Evolutionary conservation across 176 grass and related monocot genomes (phyloP).

Genomic region (Oryza glaberrima): DNA sequence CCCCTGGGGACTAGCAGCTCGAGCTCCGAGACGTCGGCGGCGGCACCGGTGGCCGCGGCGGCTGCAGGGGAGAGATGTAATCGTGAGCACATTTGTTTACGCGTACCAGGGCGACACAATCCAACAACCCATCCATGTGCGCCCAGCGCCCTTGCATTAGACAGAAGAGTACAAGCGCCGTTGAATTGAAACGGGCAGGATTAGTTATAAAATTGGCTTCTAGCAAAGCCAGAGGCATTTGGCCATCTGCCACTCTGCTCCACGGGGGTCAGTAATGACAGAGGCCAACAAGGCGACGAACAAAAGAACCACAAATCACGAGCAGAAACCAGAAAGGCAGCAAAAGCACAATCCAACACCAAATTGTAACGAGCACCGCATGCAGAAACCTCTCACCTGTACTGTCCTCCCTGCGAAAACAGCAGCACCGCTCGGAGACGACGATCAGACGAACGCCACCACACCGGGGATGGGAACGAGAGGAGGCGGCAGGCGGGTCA

Average conservation of each 20-base stretch:
- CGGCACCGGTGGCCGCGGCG: background rate
- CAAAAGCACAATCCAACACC: background rate
- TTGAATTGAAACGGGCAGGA: no score
- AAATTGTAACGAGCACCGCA: background rate
- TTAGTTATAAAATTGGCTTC: background rate
- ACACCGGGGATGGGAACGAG: background rate
- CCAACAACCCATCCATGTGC: constrained; percentile 22
- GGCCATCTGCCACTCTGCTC: background rate
- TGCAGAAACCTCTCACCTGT: constrained; percentile 1
- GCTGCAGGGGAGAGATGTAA: constrained; percentile 22
- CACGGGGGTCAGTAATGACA: background rate
- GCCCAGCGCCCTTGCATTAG: background rate
- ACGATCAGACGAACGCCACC: background rate
- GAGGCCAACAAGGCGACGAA: background rate
- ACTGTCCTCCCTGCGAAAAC: background rate
- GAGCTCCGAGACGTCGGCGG: constrained; percentile 43
- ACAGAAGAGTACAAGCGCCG: background rate
- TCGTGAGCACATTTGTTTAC: constrained; percentile 34
- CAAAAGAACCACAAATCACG: background rate
- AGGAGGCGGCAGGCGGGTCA: background rate
- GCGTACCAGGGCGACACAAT: background rate
- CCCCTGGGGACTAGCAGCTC: constrained; percentile 42
- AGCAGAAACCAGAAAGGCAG: background rate
- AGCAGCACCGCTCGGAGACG: background rate
- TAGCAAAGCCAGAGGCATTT: background rate